Percentiles rank a stretch among this genome's conserved stretches.
Conservation (phyloP, 768 basidiomycete genomes). For the Calocybe cyanea region DNA sequence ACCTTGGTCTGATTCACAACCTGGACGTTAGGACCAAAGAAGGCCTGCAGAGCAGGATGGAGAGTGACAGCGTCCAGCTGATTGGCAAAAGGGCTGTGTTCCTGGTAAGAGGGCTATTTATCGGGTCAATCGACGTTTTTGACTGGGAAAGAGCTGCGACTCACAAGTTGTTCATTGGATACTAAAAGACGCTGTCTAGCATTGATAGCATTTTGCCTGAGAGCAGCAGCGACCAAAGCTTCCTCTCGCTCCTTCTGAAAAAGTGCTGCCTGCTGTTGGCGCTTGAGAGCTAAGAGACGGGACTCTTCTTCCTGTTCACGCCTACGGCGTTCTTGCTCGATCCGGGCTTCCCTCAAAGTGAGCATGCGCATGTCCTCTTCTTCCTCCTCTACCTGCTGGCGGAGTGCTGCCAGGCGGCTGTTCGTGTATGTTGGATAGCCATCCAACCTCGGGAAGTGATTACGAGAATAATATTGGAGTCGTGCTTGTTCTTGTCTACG, state of each 20-base stretch:
- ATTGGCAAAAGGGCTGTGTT: no score
- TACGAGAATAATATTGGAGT: constrained; percentile 6
- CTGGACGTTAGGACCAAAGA: background rate
- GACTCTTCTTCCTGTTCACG: constrained; percentile 6
- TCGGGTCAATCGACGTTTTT: no score
- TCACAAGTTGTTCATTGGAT: no score
- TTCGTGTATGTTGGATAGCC: constrained; percentile 1
- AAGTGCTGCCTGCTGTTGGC: no score
- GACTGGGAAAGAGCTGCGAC: no score
- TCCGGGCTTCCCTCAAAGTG: constrained; percentile 2
- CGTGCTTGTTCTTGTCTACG: constrained; percentile 12
- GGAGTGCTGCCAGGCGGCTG: constrained; percentile 9
- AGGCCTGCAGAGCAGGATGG: background rate
- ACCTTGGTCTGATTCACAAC: background rate
- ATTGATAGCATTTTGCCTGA: no score
- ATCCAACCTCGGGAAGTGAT: background rate
- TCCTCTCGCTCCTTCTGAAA: no score
- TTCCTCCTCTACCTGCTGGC: constrained; percentile 12
- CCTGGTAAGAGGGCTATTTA: no score
- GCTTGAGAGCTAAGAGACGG: no score
- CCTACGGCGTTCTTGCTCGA: constrained; percentile 7
- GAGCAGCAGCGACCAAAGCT: no score
- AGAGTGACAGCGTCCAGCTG: background rate
- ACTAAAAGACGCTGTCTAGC: no score
- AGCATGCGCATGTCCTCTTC: constrained; percentile 5